Percentiles rank a stretch among this genome's conserved stretches.
Conservation (phyloP, 2,329 filamentous ascomycete species). For the Mycosphaerelloides madeirae region DNA sequence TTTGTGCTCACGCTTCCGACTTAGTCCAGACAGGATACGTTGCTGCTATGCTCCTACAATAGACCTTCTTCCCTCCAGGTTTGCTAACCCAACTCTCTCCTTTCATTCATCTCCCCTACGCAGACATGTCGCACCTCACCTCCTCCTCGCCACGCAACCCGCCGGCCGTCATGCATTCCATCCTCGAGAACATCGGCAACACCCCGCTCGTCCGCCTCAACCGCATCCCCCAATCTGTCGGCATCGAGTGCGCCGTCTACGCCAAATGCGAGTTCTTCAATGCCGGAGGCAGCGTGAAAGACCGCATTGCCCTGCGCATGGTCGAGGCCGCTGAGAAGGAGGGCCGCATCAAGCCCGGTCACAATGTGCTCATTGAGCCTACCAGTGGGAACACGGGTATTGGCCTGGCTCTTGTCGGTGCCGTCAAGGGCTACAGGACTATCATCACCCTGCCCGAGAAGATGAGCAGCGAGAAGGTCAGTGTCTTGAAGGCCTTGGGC, state of each 20-base stretch:
- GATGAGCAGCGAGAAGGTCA: conserved; percentile 98
- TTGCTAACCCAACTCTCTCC: background rate
- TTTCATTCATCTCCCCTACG: background rate
- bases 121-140: conserved; percentile 29
- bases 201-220: conserved; percentile 94
- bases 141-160: conserved; percentile 48
- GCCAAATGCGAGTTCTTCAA: conserved; percentile 40
- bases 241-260: conserved; percentile 64
- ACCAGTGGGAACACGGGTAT: conserved; percentile 98
- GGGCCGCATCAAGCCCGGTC: conserved; percentile 92
- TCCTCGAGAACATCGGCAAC: conserved; percentile 87
- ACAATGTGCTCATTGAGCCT: conserved; percentile 87
- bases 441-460: conserved; percentile 99
- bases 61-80: background rate
- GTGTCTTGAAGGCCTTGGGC: conserved; percentile 85
- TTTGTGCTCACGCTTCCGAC: too few species aligned
- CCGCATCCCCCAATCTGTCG: conserved; percentile 83
- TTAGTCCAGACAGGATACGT: too few species aligned
- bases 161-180: conserved; percentile 58
- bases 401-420: conserved; percentile 85
- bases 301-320: conserved; percentile 96
- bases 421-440: conserved; percentile 95
- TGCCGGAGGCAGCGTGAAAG: conserved; percentile 80
- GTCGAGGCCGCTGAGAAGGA: conserved; percentile 89
- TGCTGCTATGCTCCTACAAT: background rate